These are phyloP conservation scores for Babesia sp. DNA, from an alignment of 169 alveolate genomes.

Conservation along the genomic window DNA sequence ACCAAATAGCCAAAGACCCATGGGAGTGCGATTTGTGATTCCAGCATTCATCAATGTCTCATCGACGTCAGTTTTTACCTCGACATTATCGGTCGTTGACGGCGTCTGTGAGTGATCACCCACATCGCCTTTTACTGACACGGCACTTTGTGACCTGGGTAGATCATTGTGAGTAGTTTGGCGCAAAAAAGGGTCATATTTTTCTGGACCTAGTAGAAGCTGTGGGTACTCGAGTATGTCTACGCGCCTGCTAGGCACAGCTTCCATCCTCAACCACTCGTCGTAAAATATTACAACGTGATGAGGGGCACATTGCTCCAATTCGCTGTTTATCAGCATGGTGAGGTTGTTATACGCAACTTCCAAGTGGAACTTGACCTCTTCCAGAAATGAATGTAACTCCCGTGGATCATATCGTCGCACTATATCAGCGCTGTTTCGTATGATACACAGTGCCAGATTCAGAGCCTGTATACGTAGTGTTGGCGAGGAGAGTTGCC, in stretches of 20 bases:
- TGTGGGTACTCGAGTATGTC: slow-evolving; percentile 30
- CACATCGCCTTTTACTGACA: background rate
- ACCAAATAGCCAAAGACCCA: slow-evolving; percentile 3
- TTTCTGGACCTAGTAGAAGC: background rate
- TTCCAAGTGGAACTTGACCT: slow-evolving; percentile 61
- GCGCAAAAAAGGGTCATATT: background rate
- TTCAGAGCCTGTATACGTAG: slow-evolving; percentile 11
- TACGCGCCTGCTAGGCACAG: background rate
- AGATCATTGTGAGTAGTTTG: background rate
- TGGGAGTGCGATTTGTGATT: background rate
- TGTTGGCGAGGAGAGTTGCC: background rate
- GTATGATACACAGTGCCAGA: slow-evolving; percentile 3
- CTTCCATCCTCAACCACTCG: slow-evolving; percentile 53
- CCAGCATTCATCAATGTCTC: background rate
- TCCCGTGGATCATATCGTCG: background rate
- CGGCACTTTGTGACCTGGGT: background rate
- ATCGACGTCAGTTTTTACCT: background rate
- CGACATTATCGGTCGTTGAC: background rate
- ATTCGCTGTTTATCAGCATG: slow-evolving; percentile 17
- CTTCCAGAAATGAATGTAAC: slow-evolving; percentile 29
- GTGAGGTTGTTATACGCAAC: slow-evolving; percentile 14
- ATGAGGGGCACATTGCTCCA: slow-evolving; percentile 26
- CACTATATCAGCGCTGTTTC: slow-evolving; percentile 12
- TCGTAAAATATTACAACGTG: slow-evolving; percentile 41
- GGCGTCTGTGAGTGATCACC: background rate